Evolutionary conservation across 2,329 filamentous ascomycete genomes (phyloP), one percentile per base, ranked within the genome.

Genomic region (Zymoseptoria pseudotritici): DNA sequence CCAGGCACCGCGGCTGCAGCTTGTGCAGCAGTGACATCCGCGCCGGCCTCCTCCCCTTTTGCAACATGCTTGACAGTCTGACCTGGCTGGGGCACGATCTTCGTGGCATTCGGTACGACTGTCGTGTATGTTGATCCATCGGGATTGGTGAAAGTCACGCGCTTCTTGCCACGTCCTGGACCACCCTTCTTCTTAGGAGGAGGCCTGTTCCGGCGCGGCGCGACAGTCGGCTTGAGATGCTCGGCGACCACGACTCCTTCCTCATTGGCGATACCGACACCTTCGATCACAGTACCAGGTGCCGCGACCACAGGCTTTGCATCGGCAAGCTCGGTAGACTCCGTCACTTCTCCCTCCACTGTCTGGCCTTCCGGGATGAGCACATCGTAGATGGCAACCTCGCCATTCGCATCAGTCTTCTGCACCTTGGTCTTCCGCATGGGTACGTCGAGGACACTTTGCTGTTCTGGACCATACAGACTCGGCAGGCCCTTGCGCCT

Each of bases 341-440:
- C 78, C 60, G 90, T 83, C 55, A 96, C 86, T 71, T 96, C 91
- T 59, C 91, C 91, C 64, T 93, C 89, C 0, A 96, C 82, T 4
- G 80, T 79, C 71, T 94, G 89, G 0, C 91, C 91, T 59, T 93
- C 89, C 4, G 86, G 83, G 3, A 96, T 82, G 20, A 90, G 88
- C 7, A 94, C 86, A 69, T 95, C 90, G 73, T 94, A 91, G 1
- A 93, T 86, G 62, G 89, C 90, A 9, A 90, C 82, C 67, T 93
- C 93, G 22, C 92, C 92, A 22, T 80, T 82, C 0, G 85, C 84
- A 4, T 87, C 86, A 10, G 87, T 78, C 65, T 88, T 86, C 67
- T 89, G 85, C 57, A 97, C 89, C 21, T 88, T 94, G 0, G 89
- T 90, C 69, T 88, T 88, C 7, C 89, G 87, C 68, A 94, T 89